These are phyloP conservation scores for Verticillium longisporum DNA, from an alignment of 2,329 filamentous ascomycete genomes.

Conservation along the genomic window DNA sequence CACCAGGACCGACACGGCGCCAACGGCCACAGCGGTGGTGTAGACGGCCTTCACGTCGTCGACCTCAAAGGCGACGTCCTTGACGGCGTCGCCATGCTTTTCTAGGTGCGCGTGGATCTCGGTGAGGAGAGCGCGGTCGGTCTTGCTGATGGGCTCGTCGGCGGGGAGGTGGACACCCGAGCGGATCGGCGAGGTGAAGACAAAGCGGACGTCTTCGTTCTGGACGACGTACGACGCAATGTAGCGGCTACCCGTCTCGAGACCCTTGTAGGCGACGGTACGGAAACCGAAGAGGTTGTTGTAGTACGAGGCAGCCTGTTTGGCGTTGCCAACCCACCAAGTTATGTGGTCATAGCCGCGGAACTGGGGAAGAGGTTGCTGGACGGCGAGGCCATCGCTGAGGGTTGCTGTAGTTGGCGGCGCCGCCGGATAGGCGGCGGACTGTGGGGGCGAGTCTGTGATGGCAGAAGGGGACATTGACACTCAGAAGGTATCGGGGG, in stretches of 20 bases:
- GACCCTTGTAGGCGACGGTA: slow-evolving; percentile 73
- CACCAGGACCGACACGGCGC: slow-evolving; percentile 54
- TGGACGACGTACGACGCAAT: slow-evolving; percentile 78
- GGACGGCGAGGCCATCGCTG: slow-evolving; percentile 45
- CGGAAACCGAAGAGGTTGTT: slow-evolving; percentile 81
- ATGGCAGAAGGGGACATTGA: slow-evolving; percentile 55
- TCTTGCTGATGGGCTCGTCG: slow-evolving; percentile 54
- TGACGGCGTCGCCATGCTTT: slow-evolving; percentile 86
- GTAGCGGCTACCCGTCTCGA: slow-evolving; percentile 79
- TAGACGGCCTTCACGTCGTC: slow-evolving; percentile 82
- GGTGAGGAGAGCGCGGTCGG: slow-evolving; percentile 58
- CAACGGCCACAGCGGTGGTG: slow-evolving; percentile 59
- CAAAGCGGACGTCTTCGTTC: slow-evolving; percentile 71
- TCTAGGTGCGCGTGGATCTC: slow-evolving; percentile 81
- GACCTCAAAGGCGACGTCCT: slow-evolving; percentile 92
- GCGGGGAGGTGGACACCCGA: slow-evolving; percentile 45
- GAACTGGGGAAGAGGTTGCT: slow-evolving; percentile 51
- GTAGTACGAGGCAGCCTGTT: slow-evolving; percentile 89
- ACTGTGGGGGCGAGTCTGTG: slow-evolving; percentile 39
- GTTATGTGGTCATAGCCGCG: slow-evolving; percentile 87
- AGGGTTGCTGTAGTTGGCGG: slow-evolving; percentile 16
- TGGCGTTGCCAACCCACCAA: slow-evolving; percentile 96
- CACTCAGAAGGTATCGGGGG: slow-evolving; percentile 11
- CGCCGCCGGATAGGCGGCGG: slow-evolving; percentile 32
- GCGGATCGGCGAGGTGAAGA: slow-evolving; percentile 76